Conservation (phyloP, 2,329 filamentous ascomycete species). For the Ophiostoma sp. region DNA sequence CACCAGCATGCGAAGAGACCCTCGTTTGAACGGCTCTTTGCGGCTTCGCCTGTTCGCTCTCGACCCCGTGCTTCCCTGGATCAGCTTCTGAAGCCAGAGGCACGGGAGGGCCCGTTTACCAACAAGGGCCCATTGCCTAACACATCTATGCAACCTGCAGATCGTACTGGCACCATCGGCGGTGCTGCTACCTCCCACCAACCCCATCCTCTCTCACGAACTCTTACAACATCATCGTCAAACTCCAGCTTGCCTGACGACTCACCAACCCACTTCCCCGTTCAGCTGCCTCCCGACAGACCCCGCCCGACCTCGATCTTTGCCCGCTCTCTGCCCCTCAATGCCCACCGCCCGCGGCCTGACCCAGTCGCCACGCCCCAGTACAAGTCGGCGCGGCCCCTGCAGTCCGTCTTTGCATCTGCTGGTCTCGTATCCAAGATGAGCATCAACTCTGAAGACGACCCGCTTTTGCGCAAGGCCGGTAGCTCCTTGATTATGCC, state of each 20-base stretch:
- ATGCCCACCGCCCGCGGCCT: constrained; percentile 45
- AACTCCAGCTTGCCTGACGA: constrained; percentile 72
- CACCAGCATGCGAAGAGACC: constrained; percentile 20
- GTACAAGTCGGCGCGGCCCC: constrained; percentile 71
- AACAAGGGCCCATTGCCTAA: constrained; percentile 47
- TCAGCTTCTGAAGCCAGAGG: constrained; percentile 61
- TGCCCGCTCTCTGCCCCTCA: constrained; percentile 70
- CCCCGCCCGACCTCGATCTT: constrained; percentile 52
- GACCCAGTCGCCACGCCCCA: constrained; percentile 63
- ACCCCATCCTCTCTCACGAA: constrained; percentile 79
- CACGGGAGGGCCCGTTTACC: constrained; percentile 61
- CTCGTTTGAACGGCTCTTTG: constrained; percentile 33
- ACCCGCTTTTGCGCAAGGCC: constrained; percentile 42
- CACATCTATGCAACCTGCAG: constrained; percentile 49
- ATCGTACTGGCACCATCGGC: constrained; percentile 32
- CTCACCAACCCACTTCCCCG: constrained; percentile 58
- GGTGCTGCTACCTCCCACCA: constrained; percentile 38
- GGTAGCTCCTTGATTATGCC: constrained; percentile 67
- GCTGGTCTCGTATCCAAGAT: constrained; percentile 94
- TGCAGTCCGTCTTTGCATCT: constrained; percentile 83
- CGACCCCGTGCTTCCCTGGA: constrained; percentile 74
- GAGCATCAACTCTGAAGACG: constrained; percentile 73
- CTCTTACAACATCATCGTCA: constrained; percentile 81
- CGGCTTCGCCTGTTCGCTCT: constrained; percentile 53
- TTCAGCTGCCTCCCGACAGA: constrained; percentile 47